Evolutionary conservation across 2,329 filamentous ascomycete species (phyloP), one percentile per base, ranked within the genome.

Genomic region (Arthrinium phaeospermum): DNA sequence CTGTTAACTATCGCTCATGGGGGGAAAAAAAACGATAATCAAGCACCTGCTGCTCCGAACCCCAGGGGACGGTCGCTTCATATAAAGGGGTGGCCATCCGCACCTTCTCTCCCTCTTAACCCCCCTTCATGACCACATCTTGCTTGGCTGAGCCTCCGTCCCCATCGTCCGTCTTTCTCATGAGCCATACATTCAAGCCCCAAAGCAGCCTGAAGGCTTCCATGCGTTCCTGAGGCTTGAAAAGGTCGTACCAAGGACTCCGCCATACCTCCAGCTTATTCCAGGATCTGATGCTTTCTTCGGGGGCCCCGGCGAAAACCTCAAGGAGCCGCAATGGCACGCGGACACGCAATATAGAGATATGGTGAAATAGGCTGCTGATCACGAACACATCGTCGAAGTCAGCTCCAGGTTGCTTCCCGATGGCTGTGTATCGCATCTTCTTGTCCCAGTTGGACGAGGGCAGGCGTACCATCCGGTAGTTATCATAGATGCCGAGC

Each of bases 351-450:
- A 92, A 77, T 68, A 92, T 79, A 37, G 85, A 88, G 16, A 92
- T 74, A 76, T 92, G 90, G 76, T 92, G 90, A 78, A 91, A 91
- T 44, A 92, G 79, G 5, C 85, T 86, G 79, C 88, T 91, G 53
- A 92, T 78, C 53, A 92, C 83, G 74, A 91, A 92, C 1, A 92
- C 82, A 75, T 92, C 90, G 75, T 92, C 90, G 76, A 87, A 87
- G 46, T 83, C 83, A 1, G 80, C 82, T 2, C 86, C 86, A 0
- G 76, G 76, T 14, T 80, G 78, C 74, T 86, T 87, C 6, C 90
- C 90, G 72, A 92, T 88, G 30, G 89, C 85, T 73, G 84, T 80
- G 77, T 91, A 92, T 46, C 85, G 83, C 44, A 87, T 85, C 80
- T 90, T 91, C 72, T 83, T 84, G 77, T 92, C 90, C 90, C 90